Evolutionary conservation across 306 rosid genomes (phyloP).

Genomic region (Comarum palustre): DNA sequence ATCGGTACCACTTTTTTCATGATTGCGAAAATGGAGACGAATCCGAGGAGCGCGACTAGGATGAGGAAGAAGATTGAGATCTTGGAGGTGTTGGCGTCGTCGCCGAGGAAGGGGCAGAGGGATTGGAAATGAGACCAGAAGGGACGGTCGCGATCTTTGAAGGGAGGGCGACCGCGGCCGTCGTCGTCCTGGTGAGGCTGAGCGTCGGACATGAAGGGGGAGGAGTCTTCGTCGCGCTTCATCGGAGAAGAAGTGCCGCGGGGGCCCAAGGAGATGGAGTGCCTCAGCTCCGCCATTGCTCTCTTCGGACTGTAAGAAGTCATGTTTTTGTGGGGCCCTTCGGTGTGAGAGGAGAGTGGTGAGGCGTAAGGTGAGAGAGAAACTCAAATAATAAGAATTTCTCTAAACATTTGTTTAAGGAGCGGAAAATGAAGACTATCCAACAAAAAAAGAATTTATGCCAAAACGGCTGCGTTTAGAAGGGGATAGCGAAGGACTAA

Average conservation of each 20-base stretch:
- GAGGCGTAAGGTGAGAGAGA: too few relatives aligned
- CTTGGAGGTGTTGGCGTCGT: conserved; percentile 74
- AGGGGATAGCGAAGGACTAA: too few relatives aligned
- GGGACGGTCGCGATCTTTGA: conserved; percentile 78
- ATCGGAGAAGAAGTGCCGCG: conserved; percentile 80
- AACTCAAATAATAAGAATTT: too few relatives aligned
- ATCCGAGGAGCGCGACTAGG: conserved; percentile 42
- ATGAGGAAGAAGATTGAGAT: conserved; percentile 51
- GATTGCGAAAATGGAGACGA: conserved; percentile 53
- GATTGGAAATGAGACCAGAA: conserved; percentile 45
- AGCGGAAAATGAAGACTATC: too few relatives aligned
- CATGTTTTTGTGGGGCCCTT: too few relatives aligned
- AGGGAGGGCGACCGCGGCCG: conserved; percentile 63
- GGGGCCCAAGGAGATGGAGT: conserved; percentile 58
- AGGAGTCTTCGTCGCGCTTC: conserved; percentile 75
- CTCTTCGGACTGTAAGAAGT: too few relatives aligned
- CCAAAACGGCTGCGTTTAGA: too few relatives aligned
- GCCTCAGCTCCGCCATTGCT: conserved; percentile 79
- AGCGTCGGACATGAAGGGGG: conserved; percentile 56
- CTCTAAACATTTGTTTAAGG: too few relatives aligned
- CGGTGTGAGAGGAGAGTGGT: too few relatives aligned
- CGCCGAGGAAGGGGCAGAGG: conserved; percentile 47
- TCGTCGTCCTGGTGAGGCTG: conserved; percentile 39
- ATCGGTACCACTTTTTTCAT: conserved; percentile 50
- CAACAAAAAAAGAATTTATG: too few relatives aligned